Base-by-base conservation (phyloP, 345 rosid species). In the Corymbia maculata region DNA sequence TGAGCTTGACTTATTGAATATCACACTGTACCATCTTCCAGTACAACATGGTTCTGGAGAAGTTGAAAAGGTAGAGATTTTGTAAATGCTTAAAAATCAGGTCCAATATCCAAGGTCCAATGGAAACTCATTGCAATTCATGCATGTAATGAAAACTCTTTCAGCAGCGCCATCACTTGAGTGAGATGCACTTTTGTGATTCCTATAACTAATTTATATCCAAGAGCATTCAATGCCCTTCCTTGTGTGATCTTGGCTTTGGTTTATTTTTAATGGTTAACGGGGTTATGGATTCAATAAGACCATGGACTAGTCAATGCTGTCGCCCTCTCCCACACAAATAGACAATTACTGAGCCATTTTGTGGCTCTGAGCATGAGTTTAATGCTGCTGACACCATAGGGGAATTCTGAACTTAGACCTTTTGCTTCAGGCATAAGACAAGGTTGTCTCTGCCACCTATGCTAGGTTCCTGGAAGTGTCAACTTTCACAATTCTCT, bases 251-350 rank as follows among this genome's bases (percentile, higher is more conserved):
- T 75, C 0, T 75, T 36, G 82, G 26, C 26, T 75, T 75, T 42
- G 49, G 2, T 75, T 75, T 36, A 75, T 75, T 2, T 9, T 9
- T 55, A 55, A 36, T 0, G 4, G 1, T 17, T 4, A 17, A 70
- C 0, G 14, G 82, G 2, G 2, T 2, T 17, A 9, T 1, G 4
- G 26, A 47, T 10, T 75, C 26, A 5, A 1, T 75, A 75, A 47
- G 82, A 75, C 2, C 2, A 26, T 36, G 26, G 0, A 75, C 82
- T 75, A 75, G 82, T 75, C 8, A 0, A 36, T 75, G 82, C 49
- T 2, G 14, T 75, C 0, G 0, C 26, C 82, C 82, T 75, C 0
- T 36, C 1, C 82, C 8, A 75, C 49, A 36, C 82, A 75, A 75
- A 5, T 75, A 75, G 82, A 42, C 2, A 19, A 75, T 75, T 75